Evolutionary conservation across 140 eudicot genomes (phyloP).

Genomic region (Anethum foeniculum): DNA sequence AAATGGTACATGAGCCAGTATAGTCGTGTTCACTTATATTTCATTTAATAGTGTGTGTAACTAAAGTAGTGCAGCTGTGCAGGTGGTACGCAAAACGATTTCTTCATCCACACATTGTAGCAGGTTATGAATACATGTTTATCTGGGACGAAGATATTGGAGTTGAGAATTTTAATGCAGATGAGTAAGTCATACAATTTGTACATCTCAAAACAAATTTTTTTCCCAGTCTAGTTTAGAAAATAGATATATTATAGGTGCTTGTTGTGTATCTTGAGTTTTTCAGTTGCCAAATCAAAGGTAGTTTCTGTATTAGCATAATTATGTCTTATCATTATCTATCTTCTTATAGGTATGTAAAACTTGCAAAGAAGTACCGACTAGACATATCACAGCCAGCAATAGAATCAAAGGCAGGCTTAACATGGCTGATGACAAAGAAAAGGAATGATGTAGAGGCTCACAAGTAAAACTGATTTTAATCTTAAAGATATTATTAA

Average conservation of each 20-base stretch:
- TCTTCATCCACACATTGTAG: slow-evolving; percentile 20
- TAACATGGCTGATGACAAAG: slow-evolving; percentile 9
- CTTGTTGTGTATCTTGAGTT: neutral
- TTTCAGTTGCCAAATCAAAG: neutral
- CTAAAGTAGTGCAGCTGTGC: slow-evolving; percentile 5
- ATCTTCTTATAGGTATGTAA: neutral
- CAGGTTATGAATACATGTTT: slow-evolving; percentile 13
- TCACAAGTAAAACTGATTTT: neutral
- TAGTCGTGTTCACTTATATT: neutral
- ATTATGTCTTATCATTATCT: neutral
- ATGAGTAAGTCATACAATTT: slow-evolving; percentile 7
- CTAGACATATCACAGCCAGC: slow-evolving; percentile 14
- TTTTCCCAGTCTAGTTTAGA: neutral
- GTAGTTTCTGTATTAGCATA: neutral
- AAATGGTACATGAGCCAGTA: neutral
- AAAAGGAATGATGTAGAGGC: slow-evolving; percentile 11
- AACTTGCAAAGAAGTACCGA: slow-evolving; percentile 4
- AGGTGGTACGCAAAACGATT: slow-evolving; percentile 21
- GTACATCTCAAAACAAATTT: neutral
- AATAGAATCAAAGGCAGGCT: slow-evolving; percentile 10
- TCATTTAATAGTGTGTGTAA: neutral
- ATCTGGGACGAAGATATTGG: slow-evolving; percentile 18
- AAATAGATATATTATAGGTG: neutral
- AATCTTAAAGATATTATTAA: neutral
- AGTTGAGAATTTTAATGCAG: slow-evolving; percentile 16